Base-by-base conservation (phyloP, 106 monocot species). In the Alisma plantagoaquatica region DNA sequence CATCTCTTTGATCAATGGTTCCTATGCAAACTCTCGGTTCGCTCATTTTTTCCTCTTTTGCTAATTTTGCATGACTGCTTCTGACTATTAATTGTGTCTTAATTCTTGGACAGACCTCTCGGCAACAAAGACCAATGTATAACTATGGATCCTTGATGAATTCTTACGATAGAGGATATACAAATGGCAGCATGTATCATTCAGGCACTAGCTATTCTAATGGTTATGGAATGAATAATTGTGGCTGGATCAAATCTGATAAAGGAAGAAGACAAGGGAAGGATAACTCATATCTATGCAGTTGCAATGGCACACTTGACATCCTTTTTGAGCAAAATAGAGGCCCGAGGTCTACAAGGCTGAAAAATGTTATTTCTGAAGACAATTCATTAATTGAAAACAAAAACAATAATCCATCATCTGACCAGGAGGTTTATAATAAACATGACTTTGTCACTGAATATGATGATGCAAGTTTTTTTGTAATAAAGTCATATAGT, bases 401-500 rank as follows among this genome's bases (percentile, higher is more conserved):
- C 32, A 68, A 57, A 61, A 79, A 50, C 1, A 51, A 31, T 9
- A 49, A 51, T 55, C 16, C 61, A 59, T 15, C 47, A 48, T 22
- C 21, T 22, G 29, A 68, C 59, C 22, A 41, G 6, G 63, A 75
- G 23, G 26, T 66, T 23, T 87, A 78, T 38, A 82, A 87, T 51
- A 71, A 63, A 24, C 66, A 65, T 22, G 82, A 87, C 43, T 88
- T 88, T 56, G 33, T 61, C 35, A 70, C 56, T 14, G 93, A 93
- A 32, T 83, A 93, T 58, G 73, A 75, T 31, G 75, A 83, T 77
- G 93, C 87, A 31, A 87, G 61, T 57, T 83, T 93, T 54, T 93
- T 83, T 24, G 67, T 93, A 58, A 93, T 93, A 33, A 93, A 93
- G 55, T 93, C 93, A 43, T 93, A 83, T 54, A 93, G 83, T 27